Conservation (phyloP, 2,329 filamentous ascomycete species). For the Colletotrichum limetticola region DNA sequence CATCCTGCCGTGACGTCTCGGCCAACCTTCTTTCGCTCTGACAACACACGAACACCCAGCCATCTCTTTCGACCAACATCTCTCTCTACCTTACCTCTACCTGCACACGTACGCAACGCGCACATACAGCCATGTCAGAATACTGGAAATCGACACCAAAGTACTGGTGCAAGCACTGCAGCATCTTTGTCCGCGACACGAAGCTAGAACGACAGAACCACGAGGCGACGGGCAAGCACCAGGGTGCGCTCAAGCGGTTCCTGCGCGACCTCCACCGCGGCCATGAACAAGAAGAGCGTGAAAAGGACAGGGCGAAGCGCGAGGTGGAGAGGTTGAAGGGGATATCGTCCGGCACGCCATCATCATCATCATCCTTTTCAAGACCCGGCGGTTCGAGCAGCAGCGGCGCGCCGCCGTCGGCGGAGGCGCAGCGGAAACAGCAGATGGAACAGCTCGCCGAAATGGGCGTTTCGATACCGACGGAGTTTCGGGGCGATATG, state of each 20-base stretch:
- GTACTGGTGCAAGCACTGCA: slow-evolving; percentile 99
- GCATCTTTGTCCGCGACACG: slow-evolving; percentile 89
- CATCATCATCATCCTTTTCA: slow-evolving; percentile 43
- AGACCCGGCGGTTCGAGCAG: slow-evolving; percentile 36
- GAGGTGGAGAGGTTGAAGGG: slow-evolving; percentile 90
- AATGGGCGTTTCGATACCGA: slow-evolving; percentile 86
- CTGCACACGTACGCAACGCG: not conserved
- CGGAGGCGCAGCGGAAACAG: slow-evolving; percentile 76
- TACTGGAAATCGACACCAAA: slow-evolving; percentile 99
- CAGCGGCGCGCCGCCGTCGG: slow-evolving; percentile 43
- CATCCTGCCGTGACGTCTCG: slow-evolving; percentile 6
- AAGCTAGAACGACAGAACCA: slow-evolving; percentile 90
- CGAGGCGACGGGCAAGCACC: slow-evolving; percentile 86
- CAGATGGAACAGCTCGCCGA: slow-evolving; percentile 90
- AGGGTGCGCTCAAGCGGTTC: slow-evolving; percentile 87
- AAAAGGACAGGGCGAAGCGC: slow-evolving; percentile 83
- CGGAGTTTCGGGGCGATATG: slow-evolving; percentile 81
- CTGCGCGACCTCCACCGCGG: slow-evolving; percentile 88
- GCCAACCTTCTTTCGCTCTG: not conserved
- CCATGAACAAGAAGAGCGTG: slow-evolving; percentile 82
- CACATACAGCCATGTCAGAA: slow-evolving; percentile 77
- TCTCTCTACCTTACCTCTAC: too few species aligned
- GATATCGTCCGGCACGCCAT: slow-evolving; percentile 64
- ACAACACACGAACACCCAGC: not conserved
- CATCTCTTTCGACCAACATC: not conserved